Evolutionary conservation across 2,329 filamentous ascomycete genomes (phyloP).

Genomic region (Dissoconium aciculare): DNA sequence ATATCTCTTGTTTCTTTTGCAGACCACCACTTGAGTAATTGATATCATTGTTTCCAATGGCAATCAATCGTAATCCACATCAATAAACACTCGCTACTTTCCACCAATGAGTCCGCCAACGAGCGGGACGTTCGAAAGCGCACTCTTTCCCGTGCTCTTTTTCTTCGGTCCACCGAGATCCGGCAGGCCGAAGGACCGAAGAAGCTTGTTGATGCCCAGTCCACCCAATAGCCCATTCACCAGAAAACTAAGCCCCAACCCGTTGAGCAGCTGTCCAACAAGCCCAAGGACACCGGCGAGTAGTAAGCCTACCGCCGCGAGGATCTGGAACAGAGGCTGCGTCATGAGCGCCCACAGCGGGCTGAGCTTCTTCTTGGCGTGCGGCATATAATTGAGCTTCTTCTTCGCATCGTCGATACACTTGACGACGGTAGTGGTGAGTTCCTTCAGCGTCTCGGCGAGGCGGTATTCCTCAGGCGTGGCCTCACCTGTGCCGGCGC

Average conservation of each 20-base stretch:
- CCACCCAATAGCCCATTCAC: slow-evolving; percentile 67
- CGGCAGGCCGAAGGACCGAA: slow-evolving; percentile 55
- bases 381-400: slow-evolving; percentile 79
- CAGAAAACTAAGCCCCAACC: slow-evolving; percentile 66
- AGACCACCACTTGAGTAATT: no score
- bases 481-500: slow-evolving; percentile 57
- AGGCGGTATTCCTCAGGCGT: slow-evolving; percentile 72
- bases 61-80: no score
- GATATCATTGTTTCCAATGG: no score
- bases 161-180: slow-evolving; percentile 39
- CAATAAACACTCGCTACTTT: no score
- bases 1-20: no score
- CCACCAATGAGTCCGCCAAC: slow-evolving; percentile 36
- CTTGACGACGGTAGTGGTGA: slow-evolving; percentile 65
- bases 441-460: slow-evolving; percentile 71
- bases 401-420: slow-evolving; percentile 80
- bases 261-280: slow-evolving; percentile 65
- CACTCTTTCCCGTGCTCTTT: slow-evolving; percentile 20
- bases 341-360: slow-evolving; percentile 71
- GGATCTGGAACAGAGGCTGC: slow-evolving; percentile 83
- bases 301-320: slow-evolving; percentile 73
- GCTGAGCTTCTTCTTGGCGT: slow-evolving; percentile 88
- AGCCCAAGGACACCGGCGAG: slow-evolving; percentile 71
- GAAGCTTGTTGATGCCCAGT: slow-evolving; percentile 58
- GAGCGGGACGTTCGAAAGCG: slow-evolving; percentile 27